These are phyloP conservation scores for Ophiostoma tasmaniense DNA, from an alignment of 2,329 filamentous ascomycete species.

Conservation along the genomic window DNA sequence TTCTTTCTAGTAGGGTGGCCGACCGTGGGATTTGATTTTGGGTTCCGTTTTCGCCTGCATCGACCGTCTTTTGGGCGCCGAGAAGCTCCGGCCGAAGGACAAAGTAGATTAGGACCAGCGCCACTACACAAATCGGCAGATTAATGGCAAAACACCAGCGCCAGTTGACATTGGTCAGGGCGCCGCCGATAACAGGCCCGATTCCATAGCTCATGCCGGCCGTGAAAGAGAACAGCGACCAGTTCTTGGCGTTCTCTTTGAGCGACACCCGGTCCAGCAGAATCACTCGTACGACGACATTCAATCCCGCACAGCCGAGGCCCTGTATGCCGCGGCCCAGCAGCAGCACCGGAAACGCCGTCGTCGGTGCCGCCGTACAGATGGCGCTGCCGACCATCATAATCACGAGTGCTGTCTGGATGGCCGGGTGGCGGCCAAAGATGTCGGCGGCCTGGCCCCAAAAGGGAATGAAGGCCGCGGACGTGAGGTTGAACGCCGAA, in stretches of 20 bases:
- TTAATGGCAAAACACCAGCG: constrained; percentile 51
- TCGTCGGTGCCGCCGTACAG: constrained; percentile 48
- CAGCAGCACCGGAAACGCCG: constrained; percentile 50
- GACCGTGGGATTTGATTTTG: neutral
- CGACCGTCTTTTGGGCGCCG: constrained; percentile 32
- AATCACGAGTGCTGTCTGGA: constrained; percentile 48
- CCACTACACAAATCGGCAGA: constrained; percentile 41
- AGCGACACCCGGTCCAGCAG: constrained; percentile 56
- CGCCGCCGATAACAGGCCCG: constrained; percentile 54
- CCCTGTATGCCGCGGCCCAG: constrained; percentile 57
- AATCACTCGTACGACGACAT: constrained; percentile 53
- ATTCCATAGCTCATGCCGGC: constrained; percentile 51
- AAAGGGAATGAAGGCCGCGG: constrained; percentile 57
- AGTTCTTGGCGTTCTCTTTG: constrained; percentile 53
- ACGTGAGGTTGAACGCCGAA: constrained; percentile 58
- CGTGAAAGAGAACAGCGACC: constrained; percentile 52
- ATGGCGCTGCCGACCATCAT: constrained; percentile 54
- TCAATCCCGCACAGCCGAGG: constrained; percentile 51
- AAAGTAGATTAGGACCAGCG: constrained; percentile 46
- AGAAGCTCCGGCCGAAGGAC: constrained; percentile 52
- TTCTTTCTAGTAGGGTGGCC: constrained; percentile 27
- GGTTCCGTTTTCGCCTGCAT: no score
- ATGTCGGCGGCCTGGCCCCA: constrained; percentile 58
- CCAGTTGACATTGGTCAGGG: constrained; percentile 49
- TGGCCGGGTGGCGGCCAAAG: constrained; percentile 51